phyloP scores from a whole-genome alignment of 768 basidiomycete species.

The Candolleomyces eurysporus region DNA sequence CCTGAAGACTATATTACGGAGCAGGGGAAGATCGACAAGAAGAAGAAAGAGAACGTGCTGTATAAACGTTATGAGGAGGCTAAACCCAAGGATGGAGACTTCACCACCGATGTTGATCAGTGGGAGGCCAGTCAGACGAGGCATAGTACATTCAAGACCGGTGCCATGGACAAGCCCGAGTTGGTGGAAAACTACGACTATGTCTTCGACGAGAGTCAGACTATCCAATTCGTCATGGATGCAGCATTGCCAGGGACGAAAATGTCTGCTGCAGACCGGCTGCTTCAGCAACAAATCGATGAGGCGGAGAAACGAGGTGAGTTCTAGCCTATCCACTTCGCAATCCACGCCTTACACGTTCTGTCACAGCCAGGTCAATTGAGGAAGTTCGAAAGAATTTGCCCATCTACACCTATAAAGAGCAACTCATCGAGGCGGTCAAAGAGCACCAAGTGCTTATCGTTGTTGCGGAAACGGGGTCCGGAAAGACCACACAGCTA shows the following conservation, averaged over 20 bases:
- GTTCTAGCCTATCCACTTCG: conserved; percentile 19
- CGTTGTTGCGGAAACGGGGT: conserved; percentile 97
- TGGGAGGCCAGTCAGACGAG: conserved; percentile 94
- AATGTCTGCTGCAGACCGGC: conserved; percentile 82
- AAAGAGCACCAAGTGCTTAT: conserved; percentile 92
- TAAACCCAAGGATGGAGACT: conserved; percentile 88
- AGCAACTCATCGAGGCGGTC: conserved; percentile 86
- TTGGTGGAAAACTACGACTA: conserved; percentile 89
- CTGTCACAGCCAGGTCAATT: conserved; percentile 69
- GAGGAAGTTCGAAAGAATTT: conserved; percentile 93
- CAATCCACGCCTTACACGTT: neutral
- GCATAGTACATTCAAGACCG: conserved; percentile 86
- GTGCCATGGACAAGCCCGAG: conserved; percentile 87
- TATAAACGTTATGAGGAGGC: conserved; percentile 96
- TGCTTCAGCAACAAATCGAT: conserved; percentile 84
- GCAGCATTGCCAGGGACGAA: conserved; percentile 62
- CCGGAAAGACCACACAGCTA: conserved; percentile 97
- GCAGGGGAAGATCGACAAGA: conserved; percentile 96
- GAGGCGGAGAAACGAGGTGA: conserved; percentile 87
- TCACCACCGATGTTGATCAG: conserved; percentile 95
- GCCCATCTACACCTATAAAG: conserved; percentile 88
- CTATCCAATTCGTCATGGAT: conserved; percentile 94
- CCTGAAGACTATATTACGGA: conserved; percentile 99
- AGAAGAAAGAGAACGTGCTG: conserved; percentile 89
- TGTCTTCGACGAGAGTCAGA: conserved; percentile 97